Evolutionary conservation across 2,329 filamentous ascomycete genomes (phyloP), one percentile per base, ranked within the genome.

Genomic region (Fusarium abutilonis): DNA sequence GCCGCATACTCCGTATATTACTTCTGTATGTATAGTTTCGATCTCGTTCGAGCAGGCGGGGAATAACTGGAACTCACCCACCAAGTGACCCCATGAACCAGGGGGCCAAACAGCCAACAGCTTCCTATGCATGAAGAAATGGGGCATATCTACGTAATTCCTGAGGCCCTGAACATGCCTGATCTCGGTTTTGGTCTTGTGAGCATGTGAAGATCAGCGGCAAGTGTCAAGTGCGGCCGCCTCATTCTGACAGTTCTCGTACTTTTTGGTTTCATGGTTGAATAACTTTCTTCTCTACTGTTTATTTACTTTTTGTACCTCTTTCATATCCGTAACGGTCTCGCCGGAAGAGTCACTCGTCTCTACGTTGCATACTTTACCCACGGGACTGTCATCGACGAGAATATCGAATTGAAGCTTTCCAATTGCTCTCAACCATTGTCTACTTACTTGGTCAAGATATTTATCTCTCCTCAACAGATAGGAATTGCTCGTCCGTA

Each of bases 201-300:
- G 63, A 66, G 63, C 63, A 66, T 67, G 63, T 66, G 63, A 66
- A 67, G 56, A 56, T 53, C 14, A 21, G 39, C 36, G 21, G 32
- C 36, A 41, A 41, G 49, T 26, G 23, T 41, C 28, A 26, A 40
- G 21, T 45, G 58, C 19, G 23, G 50, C 41, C 46, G 46, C 28
- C 49, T 63, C 49, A 29, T 43, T 23, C 15, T 45, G 28, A 17
- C 23, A 36, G 9, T 36, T 36, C 17, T 14, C 19, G 19, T 28
- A 32, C 15, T 26, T 34, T 35, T 38, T 52, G 40, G 43, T 48
- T 46, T 52, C 35, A 48, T 42, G 35, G 43, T 51, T 62, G 39
- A 49, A 29, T 48, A 41, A 44, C 28, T 10, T 47, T 54, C 32
- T 35, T 52, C 44, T 45, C 31, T 41, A 41, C 19, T 19, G 15